phyloP scores from a whole-genome alignment of 1,284 basidiomycete species.

The Serendipita sp. region DNA sequence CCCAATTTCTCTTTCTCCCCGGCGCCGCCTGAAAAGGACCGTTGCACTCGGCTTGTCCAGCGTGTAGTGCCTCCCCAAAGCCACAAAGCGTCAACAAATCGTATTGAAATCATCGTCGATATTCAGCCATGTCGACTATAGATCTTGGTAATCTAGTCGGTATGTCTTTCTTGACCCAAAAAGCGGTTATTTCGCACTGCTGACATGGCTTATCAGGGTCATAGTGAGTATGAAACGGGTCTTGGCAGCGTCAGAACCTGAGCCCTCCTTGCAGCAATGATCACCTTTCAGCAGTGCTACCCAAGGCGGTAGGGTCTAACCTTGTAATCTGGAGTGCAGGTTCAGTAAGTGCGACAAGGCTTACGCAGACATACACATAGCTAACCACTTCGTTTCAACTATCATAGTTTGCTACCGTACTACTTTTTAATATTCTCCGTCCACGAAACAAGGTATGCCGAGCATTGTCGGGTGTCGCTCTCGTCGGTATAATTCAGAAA shows the following conservation, averaged over 20 bases:
- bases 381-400: conserved; percentile 1
- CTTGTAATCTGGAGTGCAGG: conserved; percentile 55
- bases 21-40: too few relatives aligned
- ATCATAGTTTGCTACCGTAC: conserved; percentile 40
- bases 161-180: neutral
- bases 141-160: neutral
- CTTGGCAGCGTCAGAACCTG: neutral
- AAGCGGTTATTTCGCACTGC: neutral
- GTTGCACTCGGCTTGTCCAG: too few relatives aligned
- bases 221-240: neutral
- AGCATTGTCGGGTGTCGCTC: conserved; percentile 9
- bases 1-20: too few relatives aligned
- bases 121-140: neutral
- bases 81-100: too few relatives aligned
- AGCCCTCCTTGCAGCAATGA: conserved; percentile 12
- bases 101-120: too few relatives aligned
- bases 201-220: neutral
- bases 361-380: neutral
- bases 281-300: conserved; percentile 26
- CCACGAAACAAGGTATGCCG: conserved; percentile 56
- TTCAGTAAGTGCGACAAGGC: conserved; percentile 32
- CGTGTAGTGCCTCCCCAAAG: too few relatives aligned
- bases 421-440: conserved; percentile 63
- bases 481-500: neutral
- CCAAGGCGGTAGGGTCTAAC: conserved; percentile 72